Conservation (phyloP, 2,329 filamentous ascomycete species). For the Colletotrichum sp. region DNA sequence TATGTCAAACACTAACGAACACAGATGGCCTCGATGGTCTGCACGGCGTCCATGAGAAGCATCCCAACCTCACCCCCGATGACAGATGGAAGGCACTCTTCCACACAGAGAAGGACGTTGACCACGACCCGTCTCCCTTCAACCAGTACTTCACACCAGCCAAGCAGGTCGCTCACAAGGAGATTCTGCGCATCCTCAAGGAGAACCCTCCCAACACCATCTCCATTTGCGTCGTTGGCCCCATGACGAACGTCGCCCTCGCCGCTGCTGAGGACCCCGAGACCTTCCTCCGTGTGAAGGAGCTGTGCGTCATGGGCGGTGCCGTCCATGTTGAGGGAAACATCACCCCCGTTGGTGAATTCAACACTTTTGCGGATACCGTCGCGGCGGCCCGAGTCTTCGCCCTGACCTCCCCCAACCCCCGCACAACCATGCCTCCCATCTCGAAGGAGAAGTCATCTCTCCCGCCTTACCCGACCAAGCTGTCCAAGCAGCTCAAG, state of each 20-base stretch:
- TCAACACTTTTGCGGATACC: conserved; percentile 92
- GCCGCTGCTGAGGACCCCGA: conserved; percentile 89
- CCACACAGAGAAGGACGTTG: conserved; percentile 36
- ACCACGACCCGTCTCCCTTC: conserved; percentile 39
- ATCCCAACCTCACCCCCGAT: conserved; percentile 76
- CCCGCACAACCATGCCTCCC: conserved; percentile 81
- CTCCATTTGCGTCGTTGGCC: conserved; percentile 88
- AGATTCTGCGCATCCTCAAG: conserved; percentile 85
- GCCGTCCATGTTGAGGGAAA: conserved; percentile 82
- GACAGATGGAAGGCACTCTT: conserved; percentile 78
- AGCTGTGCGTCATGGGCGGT: conserved; percentile 95
- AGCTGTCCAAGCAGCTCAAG: conserved; percentile 66
- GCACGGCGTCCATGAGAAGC: conserved; percentile 75
- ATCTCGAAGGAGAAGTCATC: conserved; percentile 54
- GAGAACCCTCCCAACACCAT: conserved; percentile 85
- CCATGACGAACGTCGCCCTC: conserved; percentile 90
- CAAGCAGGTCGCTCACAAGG: conserved; percentile 74
- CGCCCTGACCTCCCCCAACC: conserved; percentile 75
- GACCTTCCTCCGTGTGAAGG: conserved; percentile 86
- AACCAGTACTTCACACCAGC: conserved; percentile 77
- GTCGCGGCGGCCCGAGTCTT: conserved; percentile 79
- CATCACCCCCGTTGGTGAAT: conserved; percentile 84
- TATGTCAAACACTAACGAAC: not conserved
- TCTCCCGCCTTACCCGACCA: conserved; percentile 67
- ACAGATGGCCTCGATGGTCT: conserved; percentile 78